Conservation (phyloP, 2,329 filamentous ascomycete species). For the Geosmithia flava region DNA sequence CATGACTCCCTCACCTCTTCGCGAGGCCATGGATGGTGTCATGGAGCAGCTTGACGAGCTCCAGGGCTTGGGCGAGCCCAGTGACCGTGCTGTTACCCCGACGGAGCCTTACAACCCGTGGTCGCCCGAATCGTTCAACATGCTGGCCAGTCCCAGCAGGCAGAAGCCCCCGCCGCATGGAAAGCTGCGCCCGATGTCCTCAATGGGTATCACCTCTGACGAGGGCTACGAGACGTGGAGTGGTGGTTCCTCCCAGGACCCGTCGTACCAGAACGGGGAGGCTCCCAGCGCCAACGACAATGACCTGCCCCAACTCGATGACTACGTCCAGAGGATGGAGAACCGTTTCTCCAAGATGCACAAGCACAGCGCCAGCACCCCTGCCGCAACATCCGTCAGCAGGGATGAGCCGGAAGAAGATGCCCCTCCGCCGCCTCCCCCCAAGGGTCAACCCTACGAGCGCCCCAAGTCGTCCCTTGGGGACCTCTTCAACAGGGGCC, state of each 20-base stretch:
- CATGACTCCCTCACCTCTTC: conserved; percentile 78
- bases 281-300: conserved; percentile 10
- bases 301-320: conserved; percentile 60
- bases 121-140: conserved; percentile 79
- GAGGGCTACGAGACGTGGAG: conserved; percentile 49
- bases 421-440: conserved; percentile 50
- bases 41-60: conserved; percentile 92
- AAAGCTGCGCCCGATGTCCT: conserved; percentile 47
- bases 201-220: conserved; percentile 55
- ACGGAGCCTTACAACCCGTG: conserved; percentile 59
- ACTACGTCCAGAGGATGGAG: conserved; percentile 90
- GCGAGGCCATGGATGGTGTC: conserved; percentile 95
- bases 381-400: conserved; percentile 6
- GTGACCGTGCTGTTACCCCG: background rate
- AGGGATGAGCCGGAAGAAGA: conserved; percentile 15
- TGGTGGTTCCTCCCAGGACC: conserved; percentile 37
- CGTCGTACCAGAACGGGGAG: conserved; percentile 25
- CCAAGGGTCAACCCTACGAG: conserved; percentile 37
- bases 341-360: conserved; percentile 64
- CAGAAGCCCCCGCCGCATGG: conserved; percentile 11
- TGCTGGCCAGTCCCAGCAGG: conserved; percentile 21
- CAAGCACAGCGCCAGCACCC: conserved; percentile 34
- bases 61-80: conserved; percentile 11
- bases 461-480: conserved; percentile 49
- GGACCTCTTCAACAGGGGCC: conserved; percentile 8